Percentiles rank a stretch among this genome's conserved stretches.
These are phyloP conservation scores for Neofusicoccum laricinum DNA, from an alignment of 2,329 filamentous ascomycete species.

Conservation along the genomic window DNA sequence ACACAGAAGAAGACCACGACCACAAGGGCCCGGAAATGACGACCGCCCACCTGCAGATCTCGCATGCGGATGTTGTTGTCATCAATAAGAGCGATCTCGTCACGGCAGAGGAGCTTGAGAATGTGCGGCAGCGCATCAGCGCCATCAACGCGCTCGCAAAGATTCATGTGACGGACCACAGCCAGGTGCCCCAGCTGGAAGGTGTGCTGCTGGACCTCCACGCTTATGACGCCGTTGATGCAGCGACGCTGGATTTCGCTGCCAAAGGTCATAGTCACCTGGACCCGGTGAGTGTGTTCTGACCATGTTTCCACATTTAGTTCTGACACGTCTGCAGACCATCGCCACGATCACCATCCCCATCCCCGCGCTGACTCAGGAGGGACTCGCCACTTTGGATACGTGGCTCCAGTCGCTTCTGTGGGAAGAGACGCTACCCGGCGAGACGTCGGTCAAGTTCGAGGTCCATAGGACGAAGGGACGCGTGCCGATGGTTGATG, in stretches of 20 bases:
- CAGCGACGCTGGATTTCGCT: constrained; percentile 61
- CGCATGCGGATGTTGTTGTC: constrained; percentile 90
- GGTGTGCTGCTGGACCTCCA: constrained; percentile 86
- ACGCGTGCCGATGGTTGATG: constrained; percentile 60
- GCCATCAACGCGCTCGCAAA: constrained; percentile 90
- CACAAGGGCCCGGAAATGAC: constrained; percentile 69
- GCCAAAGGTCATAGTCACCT: constrained; percentile 84
- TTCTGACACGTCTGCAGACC: constrained; percentile 50
- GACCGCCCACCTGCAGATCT: constrained; percentile 93
- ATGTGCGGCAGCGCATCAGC: constrained; percentile 66
- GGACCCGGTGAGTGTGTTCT: constrained; percentile 65
- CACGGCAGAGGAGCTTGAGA: constrained; percentile 62
- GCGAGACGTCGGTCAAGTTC: constrained; percentile 44
- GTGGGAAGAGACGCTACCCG: constrained; percentile 71
- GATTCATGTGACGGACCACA: constrained; percentile 76
- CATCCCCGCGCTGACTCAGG: constrained; percentile 57
- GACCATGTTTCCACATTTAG: not conserved
- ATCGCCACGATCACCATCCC: constrained; percentile 79
- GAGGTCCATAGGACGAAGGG: constrained; percentile 91
- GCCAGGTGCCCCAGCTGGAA: constrained; percentile 76
- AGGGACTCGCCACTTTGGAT: constrained; percentile 66
- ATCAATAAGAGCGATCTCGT: constrained; percentile 94
- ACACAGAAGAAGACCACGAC: constrained; percentile 45
- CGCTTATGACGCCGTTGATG: constrained; percentile 81
- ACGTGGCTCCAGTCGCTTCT: constrained; percentile 77